These are phyloP conservation scores for Nitzschia sp. DNA, from an alignment of 108 stramenopile species.

Conservation along the genomic window DNA sequence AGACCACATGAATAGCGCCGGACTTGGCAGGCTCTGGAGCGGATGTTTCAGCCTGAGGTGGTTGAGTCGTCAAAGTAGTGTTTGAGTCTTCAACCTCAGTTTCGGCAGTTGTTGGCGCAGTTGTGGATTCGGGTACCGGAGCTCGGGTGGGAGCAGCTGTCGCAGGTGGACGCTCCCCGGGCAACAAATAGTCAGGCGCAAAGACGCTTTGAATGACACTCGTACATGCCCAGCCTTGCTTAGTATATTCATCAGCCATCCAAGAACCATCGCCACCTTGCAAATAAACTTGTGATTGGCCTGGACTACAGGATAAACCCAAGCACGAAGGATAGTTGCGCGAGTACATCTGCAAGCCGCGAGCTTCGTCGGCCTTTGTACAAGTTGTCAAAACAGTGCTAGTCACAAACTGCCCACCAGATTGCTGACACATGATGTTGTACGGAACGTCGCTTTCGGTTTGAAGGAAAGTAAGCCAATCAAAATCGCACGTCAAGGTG, in stretches of 20 bases:
- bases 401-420: conserved; percentile 1
- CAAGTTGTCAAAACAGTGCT: not conserved
- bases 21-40: too few species aligned
- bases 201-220: not conserved
- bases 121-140: not conserved
- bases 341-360: not conserved
- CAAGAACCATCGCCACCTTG: not conserved
- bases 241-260: not conserved
- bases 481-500: not conserved
- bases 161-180: not conserved
- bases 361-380: not conserved
- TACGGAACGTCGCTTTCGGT: not conserved
- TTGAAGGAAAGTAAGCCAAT: not conserved
- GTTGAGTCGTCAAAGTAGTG: too few species aligned
- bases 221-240: not conserved
- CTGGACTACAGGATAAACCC: not conserved
- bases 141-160: not conserved
- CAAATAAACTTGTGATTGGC: not conserved
- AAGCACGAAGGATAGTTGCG: not conserved
- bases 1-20: too few species aligned
- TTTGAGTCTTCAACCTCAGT: too few species aligned
- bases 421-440: not conserved
- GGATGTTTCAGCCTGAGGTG: too few species aligned
- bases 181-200: not conserved
- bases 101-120: not conserved